phyloP scores from a whole-genome alignment of 2,329 filamentous ascomycete species.

The Eutypella sp. region DNA sequence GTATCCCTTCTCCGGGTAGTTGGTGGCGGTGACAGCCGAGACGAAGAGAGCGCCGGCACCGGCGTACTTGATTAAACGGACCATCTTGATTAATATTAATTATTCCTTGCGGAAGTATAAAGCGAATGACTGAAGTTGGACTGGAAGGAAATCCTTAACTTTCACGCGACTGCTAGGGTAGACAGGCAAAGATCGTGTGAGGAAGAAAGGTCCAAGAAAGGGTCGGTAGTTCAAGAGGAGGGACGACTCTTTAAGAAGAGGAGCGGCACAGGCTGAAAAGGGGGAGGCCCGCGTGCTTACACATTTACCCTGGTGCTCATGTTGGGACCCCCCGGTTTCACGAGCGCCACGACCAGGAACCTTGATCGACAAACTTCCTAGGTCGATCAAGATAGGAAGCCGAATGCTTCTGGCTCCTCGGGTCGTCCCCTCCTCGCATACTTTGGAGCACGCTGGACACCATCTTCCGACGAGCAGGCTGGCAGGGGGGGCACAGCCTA shows the following conservation, averaged over 20 bases:
- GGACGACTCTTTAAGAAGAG: slow-evolving; percentile 8
- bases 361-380: too few relatives aligned
- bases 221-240: slow-evolving; percentile 3
- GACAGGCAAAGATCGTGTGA: slow-evolving; percentile 9
- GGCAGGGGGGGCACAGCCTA: too few relatives aligned
- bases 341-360: not conserved
- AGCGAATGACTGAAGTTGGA: slow-evolving; percentile 29
- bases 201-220: slow-evolving; percentile 2
- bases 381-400: not conserved
- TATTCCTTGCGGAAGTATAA: slow-evolving; percentile 7
- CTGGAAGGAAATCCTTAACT: slow-evolving; percentile 6
- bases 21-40: slow-evolving; percentile 20
- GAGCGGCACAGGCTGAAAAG: not conserved
- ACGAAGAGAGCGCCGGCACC: slow-evolving; percentile 25
- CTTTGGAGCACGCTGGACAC: too few relatives aligned
- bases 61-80: slow-evolving; percentile 26
- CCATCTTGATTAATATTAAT: slow-evolving; percentile 21
- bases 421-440: too few relatives aligned
- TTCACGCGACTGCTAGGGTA: slow-evolving; percentile 6
- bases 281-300: not conserved
- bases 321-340: not conserved
- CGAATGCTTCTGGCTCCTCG: too few relatives aligned
- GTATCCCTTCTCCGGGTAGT: slow-evolving; percentile 4
- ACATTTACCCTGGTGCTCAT: too few relatives aligned
- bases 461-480: too few relatives aligned